These are phyloP conservation scores for Diaporthe eres DNA, from an alignment of 2,329 filamentous ascomycete genomes.

Conservation along the genomic window DNA sequence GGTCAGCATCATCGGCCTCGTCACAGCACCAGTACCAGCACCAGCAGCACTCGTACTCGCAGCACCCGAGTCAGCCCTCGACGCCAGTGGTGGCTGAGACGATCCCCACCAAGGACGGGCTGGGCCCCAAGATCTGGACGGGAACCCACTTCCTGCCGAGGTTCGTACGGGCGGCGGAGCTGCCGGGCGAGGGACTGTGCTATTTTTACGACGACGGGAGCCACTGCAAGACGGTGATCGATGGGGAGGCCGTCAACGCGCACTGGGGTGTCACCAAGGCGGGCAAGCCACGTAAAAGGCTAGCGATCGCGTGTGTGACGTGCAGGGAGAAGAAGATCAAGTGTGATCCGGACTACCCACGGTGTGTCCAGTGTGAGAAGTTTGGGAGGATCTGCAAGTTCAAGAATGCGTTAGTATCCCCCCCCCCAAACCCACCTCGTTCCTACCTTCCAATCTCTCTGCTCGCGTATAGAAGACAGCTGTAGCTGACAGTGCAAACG, in stretches of 20 bases:
- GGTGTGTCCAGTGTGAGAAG: conserved; percentile 93
- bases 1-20: conserved; percentile 26
- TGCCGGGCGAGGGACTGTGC: conserved; percentile 84
- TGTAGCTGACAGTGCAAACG: conserved; percentile 23
- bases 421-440: background rate
- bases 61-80: conserved; percentile 49
- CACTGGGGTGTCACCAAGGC: conserved; percentile 96
- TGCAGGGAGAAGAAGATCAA: conserved; percentile 99
- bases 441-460: background rate
- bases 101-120: conserved; percentile 68
- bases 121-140: conserved; percentile 79
- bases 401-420: conserved; percentile 83
- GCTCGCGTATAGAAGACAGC: conserved; percentile 41
- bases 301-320: conserved; percentile 93
- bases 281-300: conserved; percentile 89
- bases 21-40: conserved; percentile 36
- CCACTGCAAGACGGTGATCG: conserved; percentile 85
- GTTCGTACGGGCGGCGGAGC: conserved; percentile 74
- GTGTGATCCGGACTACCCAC: conserved; percentile 89
- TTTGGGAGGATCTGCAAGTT: conserved; percentile 89
- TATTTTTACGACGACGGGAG: conserved; percentile 90
- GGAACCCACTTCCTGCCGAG: conserved; percentile 77
- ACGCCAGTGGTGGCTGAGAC: conserved; percentile 57
- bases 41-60: conserved; percentile 31
- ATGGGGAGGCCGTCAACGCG: conserved; percentile 89